Conservation (phyloP, 768 basidiomycete species). For the Lactarius tabidus region DNA sequence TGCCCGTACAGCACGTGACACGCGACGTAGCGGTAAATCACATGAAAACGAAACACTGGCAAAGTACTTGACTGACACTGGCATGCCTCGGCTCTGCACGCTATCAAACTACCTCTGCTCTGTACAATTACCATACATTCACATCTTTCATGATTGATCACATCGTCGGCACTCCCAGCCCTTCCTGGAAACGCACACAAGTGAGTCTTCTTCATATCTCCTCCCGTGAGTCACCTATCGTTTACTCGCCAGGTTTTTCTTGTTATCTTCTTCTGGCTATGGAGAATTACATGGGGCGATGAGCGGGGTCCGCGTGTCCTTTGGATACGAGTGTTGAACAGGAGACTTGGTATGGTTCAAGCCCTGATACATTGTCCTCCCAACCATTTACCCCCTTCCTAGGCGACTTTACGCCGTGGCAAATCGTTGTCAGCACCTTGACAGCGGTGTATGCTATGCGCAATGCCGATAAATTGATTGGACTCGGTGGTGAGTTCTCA, state of each 20-base stretch:
- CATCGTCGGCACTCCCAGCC: conserved; percentile 79
- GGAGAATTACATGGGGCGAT: conserved; percentile 66
- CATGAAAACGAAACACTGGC: conserved; percentile 24
- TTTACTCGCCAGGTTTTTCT: conserved; percentile 67
- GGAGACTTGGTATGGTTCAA: conserved; percentile 50
- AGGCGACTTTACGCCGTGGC: conserved; percentile 94
- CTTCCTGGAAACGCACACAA: conserved; percentile 87
- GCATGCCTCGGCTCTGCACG: not conserved
- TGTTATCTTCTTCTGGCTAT: conserved; percentile 89
- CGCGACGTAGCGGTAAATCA: conserved; percentile 22
- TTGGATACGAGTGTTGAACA: conserved; percentile 58
- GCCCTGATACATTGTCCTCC: not conserved
- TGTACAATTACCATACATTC: conserved; percentile 17
- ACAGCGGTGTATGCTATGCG: conserved; percentile 79
- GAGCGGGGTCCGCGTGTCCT: conserved; percentile 62
- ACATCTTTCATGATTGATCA: conserved; percentile 80
- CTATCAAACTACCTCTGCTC: conserved; percentile 3
- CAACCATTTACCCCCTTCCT: conserved; percentile 2
- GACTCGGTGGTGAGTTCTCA: conserved; percentile 61
- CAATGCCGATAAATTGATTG: conserved; percentile 82
- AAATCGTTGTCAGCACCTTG: conserved; percentile 81
- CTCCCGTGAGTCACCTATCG: not conserved
- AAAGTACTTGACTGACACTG: not conserved
- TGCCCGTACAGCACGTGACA: conserved; percentile 41
- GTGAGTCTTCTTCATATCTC: conserved; percentile 36